Base-by-base conservation (phyloP, 129 eudicot genomes). In the Lonicera japonica region DNA sequence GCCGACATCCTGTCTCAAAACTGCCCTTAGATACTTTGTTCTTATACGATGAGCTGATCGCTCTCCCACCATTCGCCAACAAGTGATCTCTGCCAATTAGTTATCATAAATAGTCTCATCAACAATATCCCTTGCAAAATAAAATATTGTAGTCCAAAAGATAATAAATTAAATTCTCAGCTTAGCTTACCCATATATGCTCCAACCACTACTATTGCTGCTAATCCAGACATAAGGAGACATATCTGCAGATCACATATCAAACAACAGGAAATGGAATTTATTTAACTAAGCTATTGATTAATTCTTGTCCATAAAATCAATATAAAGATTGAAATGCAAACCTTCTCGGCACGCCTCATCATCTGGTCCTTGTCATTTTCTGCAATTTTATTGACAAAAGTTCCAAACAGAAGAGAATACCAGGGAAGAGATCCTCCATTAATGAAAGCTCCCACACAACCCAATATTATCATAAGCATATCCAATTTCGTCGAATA, bases 381-480 rank as follows among this genome's bases (percentile, higher is more conserved):
- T 19, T 76, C 78, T 21, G 84, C 92, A 50, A 88, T 86, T 63
- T 79, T 79, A 70, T 84, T 79, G n/a, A 83, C 96, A 68, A 88
- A 81, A n/a, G 73, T 67, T 36, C 96, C 96, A 43, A 88, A 81
- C 52, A 88, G 89, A 34, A 62, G 69, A 38, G 96, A 88, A 75
- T 84, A 88, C 88, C 86, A 84, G 69, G 96, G 96, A 58, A 88
- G 79, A 71, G 96, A 71, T 56, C 96, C 96, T 58, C 96, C 96
- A 63, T 88, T 81, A 46, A 88, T 70, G 36, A 88, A 72, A 69
- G 92, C 86, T 65, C 96, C 96, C 50, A 84, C 13, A 72, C 89
- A 76, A 18, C 96, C 96, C 39, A 81, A 65, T 17, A 84, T 45
- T 40, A 88, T 75, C 21, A 88, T 76, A 24, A 84, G 21, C 20